phyloP scores from a whole-genome alignment of 805 yeast genomes.

The Zygosaccharomyces bailii region DNA sequence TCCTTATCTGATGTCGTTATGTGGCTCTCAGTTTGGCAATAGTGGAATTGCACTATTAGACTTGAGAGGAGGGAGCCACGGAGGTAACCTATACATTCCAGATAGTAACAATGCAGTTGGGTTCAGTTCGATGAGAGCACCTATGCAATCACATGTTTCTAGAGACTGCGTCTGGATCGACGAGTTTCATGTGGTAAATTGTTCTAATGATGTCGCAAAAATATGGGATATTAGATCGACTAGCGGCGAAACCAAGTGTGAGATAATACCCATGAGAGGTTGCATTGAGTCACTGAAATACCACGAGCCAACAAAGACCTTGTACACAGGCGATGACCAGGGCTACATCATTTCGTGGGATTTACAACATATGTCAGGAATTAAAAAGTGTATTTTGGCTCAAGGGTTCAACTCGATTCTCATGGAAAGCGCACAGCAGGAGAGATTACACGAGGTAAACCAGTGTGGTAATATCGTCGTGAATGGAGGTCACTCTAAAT shows the following conservation, averaged over 20 bases:
- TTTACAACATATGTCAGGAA: conserved; percentile 16
- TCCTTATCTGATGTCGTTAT: conserved; percentile 49
- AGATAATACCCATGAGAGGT: conserved; percentile 25
- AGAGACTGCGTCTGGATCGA: conserved; percentile 26
- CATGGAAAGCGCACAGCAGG: conserved; percentile 6
- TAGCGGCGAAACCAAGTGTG: conserved; percentile 20
- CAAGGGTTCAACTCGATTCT: conserved; percentile 24
- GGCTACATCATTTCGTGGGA: conserved; percentile 30
- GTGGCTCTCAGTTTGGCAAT: conserved; percentile 55
- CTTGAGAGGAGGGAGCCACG: conserved; percentile 40
- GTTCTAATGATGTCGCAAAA: conserved; percentile 21
- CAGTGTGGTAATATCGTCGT: conserved; percentile 32
- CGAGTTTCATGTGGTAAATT: conserved; percentile 23
- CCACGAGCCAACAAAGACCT: conserved; percentile 13
- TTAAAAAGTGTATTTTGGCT: conserved; percentile 20
- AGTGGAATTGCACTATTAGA: conserved; percentile 77
- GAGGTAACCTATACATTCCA: conserved; percentile 25
- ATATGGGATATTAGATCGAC: conserved; percentile 30
- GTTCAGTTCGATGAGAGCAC: conserved; percentile 12
- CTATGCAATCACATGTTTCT: conserved; percentile 18
- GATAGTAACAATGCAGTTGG: conserved; percentile 16
- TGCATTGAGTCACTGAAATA: conserved; percentile 20
- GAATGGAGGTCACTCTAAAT: conserved; percentile 9
- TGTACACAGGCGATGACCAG: conserved; percentile 25
- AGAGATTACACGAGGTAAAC: conserved; percentile 15